Percentiles rank a stretch among this genome's conserved stretches.
These are phyloP conservation scores for Trichaptum fuscoviolaceum DNA, from an alignment of 768 basidiomycete species.

Conservation along the genomic window DNA sequence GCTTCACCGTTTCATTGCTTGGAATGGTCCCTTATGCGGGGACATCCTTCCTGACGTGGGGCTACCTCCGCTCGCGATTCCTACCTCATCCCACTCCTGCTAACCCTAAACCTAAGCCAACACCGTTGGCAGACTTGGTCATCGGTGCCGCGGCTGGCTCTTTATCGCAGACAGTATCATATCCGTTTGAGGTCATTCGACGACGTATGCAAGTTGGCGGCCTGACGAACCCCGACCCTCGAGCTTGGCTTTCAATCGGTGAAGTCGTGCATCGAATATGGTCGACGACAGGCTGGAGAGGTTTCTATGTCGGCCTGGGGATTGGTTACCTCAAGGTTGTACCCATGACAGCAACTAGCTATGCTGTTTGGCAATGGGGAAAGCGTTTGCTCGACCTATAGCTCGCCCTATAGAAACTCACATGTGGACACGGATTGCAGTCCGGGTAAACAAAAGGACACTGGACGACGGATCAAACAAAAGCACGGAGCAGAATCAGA, in stretches of 20 bases:
- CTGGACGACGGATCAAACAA: not conserved
- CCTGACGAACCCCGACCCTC: slow-evolving; percentile 55
- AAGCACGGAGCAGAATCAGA: not conserved
- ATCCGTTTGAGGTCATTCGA: slow-evolving; percentile 91
- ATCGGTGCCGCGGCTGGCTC: slow-evolving; percentile 86
- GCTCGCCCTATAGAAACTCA: not conserved
- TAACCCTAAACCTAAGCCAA: slow-evolving; percentile 33
- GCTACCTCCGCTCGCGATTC: slow-evolving; percentile 58
- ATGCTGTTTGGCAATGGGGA: slow-evolving; percentile 82
- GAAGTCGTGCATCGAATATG: slow-evolving; percentile 74
- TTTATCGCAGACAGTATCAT: slow-evolving; percentile 82
- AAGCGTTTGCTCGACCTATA: slow-evolving; percentile 39
- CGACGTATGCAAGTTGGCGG: slow-evolving; percentile 96
- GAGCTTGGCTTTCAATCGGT: slow-evolving; percentile 67
- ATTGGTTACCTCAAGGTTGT: slow-evolving; percentile 94
- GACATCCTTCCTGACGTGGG: slow-evolving; percentile 91
- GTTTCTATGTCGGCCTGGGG: slow-evolving; percentile 86
- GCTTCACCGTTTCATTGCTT: slow-evolving; percentile 86
- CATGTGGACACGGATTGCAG: not conserved
- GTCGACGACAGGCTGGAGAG: slow-evolving; percentile 66
- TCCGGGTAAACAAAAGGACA: not conserved
- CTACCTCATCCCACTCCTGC: slow-evolving; percentile 39
- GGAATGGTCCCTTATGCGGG: slow-evolving; percentile 98
- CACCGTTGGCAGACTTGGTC: slow-evolving; percentile 59
- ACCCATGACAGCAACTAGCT: slow-evolving; percentile 94